phyloP scores from a whole-genome alignment of 2,329 filamentous ascomycete species.

The Claviceps digitariae region DNA sequence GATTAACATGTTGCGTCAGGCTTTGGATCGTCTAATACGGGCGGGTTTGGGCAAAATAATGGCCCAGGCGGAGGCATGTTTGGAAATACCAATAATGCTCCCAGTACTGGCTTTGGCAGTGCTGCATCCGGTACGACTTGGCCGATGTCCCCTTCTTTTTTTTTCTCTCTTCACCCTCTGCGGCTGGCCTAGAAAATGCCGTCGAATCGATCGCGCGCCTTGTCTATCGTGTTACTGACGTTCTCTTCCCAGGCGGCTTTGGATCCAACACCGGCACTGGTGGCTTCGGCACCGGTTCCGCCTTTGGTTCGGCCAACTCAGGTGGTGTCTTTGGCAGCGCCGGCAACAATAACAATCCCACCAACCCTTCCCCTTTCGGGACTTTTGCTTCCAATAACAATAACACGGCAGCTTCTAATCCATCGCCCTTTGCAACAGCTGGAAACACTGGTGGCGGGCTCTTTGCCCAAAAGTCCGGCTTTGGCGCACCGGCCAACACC shows the following conservation, averaged over 20 bases:
- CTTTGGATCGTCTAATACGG: conserved; percentile 21
- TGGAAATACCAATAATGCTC: conserved; percentile 20
- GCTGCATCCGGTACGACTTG: conserved; percentile 18
- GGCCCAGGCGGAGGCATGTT: conserved; percentile 29
- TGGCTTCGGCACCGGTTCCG: conserved; percentile 33
- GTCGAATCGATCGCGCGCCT: not conserved
- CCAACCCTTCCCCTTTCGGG: conserved; percentile 24
- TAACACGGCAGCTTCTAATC: conserved; percentile 14
- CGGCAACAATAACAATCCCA: conserved; percentile 21
- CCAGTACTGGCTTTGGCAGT: conserved; percentile 23
- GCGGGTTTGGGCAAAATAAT: conserved; percentile 30
- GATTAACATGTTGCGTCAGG: conserved; percentile 15
- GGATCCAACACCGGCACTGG: conserved; percentile 19
- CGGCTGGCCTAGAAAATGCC: not conserved
- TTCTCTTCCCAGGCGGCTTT: conserved; percentile 18
- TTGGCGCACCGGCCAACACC: conserved; percentile 29
- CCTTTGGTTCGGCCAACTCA: conserved; percentile 34
- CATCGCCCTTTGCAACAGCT: conserved; percentile 27
- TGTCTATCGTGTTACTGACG: not conserved
- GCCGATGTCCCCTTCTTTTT: not conserved
- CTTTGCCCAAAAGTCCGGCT: conserved; percentile 41
- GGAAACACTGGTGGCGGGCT: conserved; percentile 29
- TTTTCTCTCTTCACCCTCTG: not conserved
- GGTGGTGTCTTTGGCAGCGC: conserved; percentile 33
- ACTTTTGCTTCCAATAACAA: conserved; percentile 26